Percentiles rank a stretch among this genome's conserved stretches.
phyloP scores from a whole-genome alignment of 2,329 filamentous ascomycete genomes.

The Chrysoporthe austroafricana region DNA sequence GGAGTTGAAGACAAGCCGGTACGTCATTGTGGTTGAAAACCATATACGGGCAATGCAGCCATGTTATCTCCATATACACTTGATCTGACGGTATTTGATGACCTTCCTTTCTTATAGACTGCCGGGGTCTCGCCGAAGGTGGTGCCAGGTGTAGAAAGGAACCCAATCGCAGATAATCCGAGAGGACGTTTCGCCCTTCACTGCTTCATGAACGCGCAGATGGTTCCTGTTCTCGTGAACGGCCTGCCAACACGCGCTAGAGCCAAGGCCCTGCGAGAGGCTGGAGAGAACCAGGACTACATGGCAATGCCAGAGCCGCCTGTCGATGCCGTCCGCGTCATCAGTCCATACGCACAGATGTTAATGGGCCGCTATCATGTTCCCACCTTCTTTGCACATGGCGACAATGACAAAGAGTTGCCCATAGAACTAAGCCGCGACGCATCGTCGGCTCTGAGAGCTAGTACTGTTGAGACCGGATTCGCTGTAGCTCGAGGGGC shows the following conservation, averaged over 20 bases:
- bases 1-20: neutral
- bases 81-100: too few relatives aligned
- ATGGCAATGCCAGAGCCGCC: neutral
- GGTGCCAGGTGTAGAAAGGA: neutral
- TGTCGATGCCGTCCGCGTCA: neutral
- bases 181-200: neutral
- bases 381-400: neutral
- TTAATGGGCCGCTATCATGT: neutral
- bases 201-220: neutral
- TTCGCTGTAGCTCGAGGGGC: neutral
- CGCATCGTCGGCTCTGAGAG: neutral
- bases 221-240: neutral
- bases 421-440: neutral
- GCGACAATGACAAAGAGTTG: neutral
- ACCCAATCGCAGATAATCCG: neutral
- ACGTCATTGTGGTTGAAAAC: neutral
- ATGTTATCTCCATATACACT: too few relatives aligned
- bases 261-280: neutral
- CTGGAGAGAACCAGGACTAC: neutral
- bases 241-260: neutral
- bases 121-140: neutral
- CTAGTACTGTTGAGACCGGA: neutral
- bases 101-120: neutral
- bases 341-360: neutral
- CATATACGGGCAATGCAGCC: too few relatives aligned